Conservation (phyloP, 257 asterid species). For the Capsicum chinense region DNA sequence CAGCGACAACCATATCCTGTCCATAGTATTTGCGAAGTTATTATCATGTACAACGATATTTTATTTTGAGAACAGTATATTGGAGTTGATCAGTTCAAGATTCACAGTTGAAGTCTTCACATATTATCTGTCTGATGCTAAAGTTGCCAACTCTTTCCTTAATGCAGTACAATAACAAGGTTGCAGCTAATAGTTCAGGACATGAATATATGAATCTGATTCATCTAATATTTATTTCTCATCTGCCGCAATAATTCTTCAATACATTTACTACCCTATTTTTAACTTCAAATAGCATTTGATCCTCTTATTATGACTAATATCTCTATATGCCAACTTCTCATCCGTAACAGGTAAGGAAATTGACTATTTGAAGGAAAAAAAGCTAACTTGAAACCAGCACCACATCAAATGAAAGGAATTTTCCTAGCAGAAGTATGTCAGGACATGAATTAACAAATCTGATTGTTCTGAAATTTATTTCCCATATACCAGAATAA, state of each 20-base stretch:
- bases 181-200: not conserved
- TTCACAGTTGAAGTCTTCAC: not conserved
- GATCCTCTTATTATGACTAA: not conserved
- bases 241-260: not conserved
- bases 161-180: not conserved
- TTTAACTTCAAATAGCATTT: not conserved
- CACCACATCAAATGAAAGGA: not conserved
- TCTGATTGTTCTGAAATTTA: not conserved
- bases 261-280: not conserved
- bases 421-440: not conserved
- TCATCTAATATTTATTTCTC: not conserved
- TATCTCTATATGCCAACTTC: not conserved
- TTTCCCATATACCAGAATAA: not conserved
- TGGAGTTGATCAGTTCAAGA: not conserved
- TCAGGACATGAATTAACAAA: not conserved
- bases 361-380: too few species aligned
- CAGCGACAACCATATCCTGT: slow-evolving; percentile 76
- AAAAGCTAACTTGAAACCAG: not conserved
- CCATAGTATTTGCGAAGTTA: not conserved
- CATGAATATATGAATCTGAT: not conserved
- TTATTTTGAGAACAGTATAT: not conserved
- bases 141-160: not conserved
- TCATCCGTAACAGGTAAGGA: not conserved
- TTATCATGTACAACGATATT: too few species aligned
- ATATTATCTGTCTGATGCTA: not conserved